Conservation (phyloP, 148 eudicot genomes). For the Rhododendron ferrugineum region DNA sequence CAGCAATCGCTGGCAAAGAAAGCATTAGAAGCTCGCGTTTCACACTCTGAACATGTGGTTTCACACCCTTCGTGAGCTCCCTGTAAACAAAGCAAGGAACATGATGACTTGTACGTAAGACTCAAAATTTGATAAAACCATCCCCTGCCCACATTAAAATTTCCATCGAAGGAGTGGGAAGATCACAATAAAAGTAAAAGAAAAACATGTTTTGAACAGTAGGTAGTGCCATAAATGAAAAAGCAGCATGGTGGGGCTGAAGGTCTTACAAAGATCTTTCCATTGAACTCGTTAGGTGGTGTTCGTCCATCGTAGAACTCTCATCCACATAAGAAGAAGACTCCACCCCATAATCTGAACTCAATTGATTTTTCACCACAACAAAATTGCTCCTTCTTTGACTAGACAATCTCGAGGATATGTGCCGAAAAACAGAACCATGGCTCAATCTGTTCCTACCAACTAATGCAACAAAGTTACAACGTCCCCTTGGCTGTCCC, state of each 20-base stretch:
- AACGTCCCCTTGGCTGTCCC: slow-evolving; percentile 7
- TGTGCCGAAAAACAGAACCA: slow-evolving; percentile 15
- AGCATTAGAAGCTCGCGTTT: slow-evolving; percentile 62
- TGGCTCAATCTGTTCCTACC: slow-evolving; percentile 11
- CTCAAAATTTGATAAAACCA: not conserved
- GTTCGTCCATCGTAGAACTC: slow-evolving; percentile 18
- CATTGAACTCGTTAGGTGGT: slow-evolving; percentile 12
- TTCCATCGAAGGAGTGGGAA: not conserved
- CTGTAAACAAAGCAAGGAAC: slow-evolving; percentile 30
- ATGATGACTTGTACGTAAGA: slow-evolving; percentile 2
- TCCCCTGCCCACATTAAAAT: not conserved
- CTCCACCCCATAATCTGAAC: slow-evolving; percentile 40
- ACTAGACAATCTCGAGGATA: slow-evolving; percentile 22
- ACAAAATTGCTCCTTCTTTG: slow-evolving; percentile 27
- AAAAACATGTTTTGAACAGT: not conserved
- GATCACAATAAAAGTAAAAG: not conserved
- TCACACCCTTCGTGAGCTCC: slow-evolving; percentile 16
- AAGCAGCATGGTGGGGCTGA: not conserved
- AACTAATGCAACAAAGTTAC: slow-evolving; percentile 12
- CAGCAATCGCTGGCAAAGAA: slow-evolving; percentile 78
- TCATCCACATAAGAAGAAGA: slow-evolving; percentile 45
- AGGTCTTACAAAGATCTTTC: slow-evolving; percentile 26
- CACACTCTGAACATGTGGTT: slow-evolving; percentile 21
- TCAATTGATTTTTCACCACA: slow-evolving; percentile 18
- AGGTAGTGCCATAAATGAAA: not conserved